Base-by-base conservation (phyloP, 108 stramenopile genomes). In the Nitzschia inconspicua region DNA sequence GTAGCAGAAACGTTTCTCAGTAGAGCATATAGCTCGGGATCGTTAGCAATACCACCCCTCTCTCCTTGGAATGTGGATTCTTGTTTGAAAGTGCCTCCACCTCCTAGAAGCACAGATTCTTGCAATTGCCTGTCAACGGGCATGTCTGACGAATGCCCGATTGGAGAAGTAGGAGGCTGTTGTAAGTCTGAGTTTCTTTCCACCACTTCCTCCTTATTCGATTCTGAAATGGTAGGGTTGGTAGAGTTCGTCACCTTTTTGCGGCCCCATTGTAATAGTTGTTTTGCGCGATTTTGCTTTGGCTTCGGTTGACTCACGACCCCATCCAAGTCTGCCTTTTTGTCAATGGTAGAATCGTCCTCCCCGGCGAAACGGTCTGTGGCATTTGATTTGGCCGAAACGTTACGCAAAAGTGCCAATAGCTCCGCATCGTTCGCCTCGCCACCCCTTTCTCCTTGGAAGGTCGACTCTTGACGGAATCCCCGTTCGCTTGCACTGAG, bases 11-110 rank as follows among this genome's bases (percentile, higher is more conserved):
- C 70, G 0, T 70, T 84, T 40, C 75, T 57, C 28, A 89, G 40
- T 46, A 73, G 54, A 1, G 88, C 86, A 47, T 88, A 48, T 26
- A 89, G 44, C 42, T 87, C 88, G 40, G 83, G 82, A 58, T 93
- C 91, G 28, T 93, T 74, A 13, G 89, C 85, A 41, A 43, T 39
- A 5, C 85, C 85, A 27, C 89, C 85, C 11, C 84, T 68, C 23
- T 87, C 79, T 19, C 84, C 85, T 23, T 59, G 51, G 20, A 87
- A 78, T n/a, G 82, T 85, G 10, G 53, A 68, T 25, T 22, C 37
- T 49, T 42, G 72, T 14, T 47, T 31, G 4, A 66, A 66, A 27
- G 47, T 57, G n/a, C 65, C 55, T 1, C 35, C 46, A 19, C 65
- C 65, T 1, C 54, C 47, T 10, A 57, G 4, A n/a, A n/a, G n/a